A percentile compares a stretch with the other conserved stretches of the same genome.
Conservation (phyloP, 352 stramenopile species). For the Saprolegnia parasitica region DNA sequence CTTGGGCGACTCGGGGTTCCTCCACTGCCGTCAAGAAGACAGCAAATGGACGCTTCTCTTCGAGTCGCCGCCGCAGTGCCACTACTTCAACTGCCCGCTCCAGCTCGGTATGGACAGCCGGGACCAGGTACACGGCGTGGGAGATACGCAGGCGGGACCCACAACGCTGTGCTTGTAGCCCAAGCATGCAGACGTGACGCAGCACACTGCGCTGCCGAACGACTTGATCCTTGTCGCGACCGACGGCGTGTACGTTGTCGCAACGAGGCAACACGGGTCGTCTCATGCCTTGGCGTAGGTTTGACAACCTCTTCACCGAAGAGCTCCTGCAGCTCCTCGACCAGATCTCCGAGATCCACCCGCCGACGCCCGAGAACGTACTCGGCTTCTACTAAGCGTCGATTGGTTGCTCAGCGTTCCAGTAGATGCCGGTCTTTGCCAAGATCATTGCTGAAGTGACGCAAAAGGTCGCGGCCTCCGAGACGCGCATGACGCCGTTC, state of each 20-base stretch:
- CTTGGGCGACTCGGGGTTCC: conserved; percentile 92
- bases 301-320: conserved; percentile 93
- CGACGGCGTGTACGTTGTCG: conserved; percentile 82
- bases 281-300: conserved; percentile 42
- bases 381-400: background rate
- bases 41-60: conserved; percentile 76
- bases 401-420: conserved; percentile 19
- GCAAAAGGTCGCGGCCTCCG: conserved; percentile 69
- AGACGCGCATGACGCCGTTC: conserved; percentile 73
- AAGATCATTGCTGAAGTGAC: conserved; percentile 75
- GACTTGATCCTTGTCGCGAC: conserved; percentile 92
- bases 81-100: conserved; percentile 97
- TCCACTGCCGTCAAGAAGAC: conserved; percentile 79
- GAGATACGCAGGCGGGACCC: background rate
- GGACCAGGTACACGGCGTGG: conserved; percentile 53
- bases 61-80: conserved; percentile 87
- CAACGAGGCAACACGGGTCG: background rate
- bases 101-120: conserved; percentile 88
- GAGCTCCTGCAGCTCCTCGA: conserved; percentile 76
- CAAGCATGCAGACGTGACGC: conserved; percentile 83
- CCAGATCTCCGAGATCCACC: conserved; percentile 40
- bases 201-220: conserved; percentile 76
- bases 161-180: conserved; percentile 42
- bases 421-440: conserved; percentile 72
- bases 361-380: conserved; percentile 41